A percentile compares a stretch with the other conserved stretches of the same genome.
phyloP scores from a whole-genome alignment of 805 yeast species.

The Kazachstania taianensis region DNA sequence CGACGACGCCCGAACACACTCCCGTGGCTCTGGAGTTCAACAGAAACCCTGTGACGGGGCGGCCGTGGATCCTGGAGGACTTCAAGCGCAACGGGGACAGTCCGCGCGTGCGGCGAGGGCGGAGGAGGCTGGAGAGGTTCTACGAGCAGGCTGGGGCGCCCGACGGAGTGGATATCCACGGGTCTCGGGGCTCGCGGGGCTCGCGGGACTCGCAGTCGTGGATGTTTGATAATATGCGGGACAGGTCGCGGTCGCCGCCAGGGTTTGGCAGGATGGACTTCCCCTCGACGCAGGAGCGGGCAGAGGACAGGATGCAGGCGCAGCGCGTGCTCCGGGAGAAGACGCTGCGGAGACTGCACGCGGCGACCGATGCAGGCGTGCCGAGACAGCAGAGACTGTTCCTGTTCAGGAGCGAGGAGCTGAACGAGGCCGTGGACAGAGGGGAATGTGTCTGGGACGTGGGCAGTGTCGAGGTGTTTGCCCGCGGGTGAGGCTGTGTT shows the following conservation, averaged over 20 bases:
- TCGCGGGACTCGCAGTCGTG: neutral
- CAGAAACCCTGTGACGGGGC: constrained; percentile 19
- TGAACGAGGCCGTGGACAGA: constrained; percentile 31
- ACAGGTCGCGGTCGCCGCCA: constrained; percentile 40
- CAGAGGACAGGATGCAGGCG: constrained; percentile 30
- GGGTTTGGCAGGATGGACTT: constrained; percentile 53
- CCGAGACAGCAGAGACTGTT: constrained; percentile 30
- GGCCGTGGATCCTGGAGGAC: constrained; percentile 29
- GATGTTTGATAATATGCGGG: constrained; percentile 24
- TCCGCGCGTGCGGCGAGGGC: constrained; percentile 7
- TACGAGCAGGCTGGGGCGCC: constrained; percentile 17
- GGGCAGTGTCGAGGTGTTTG: constrained; percentile 15
- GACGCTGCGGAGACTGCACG: constrained; percentile 36
- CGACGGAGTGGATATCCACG: neutral
- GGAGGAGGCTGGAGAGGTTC: constrained; percentile 13
- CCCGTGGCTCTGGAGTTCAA: constrained; percentile 14
- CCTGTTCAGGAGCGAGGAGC: constrained; percentile 35
- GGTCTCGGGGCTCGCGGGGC: neutral
- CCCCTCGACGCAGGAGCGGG: constrained; percentile 45
- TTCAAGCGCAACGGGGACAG: constrained; percentile 22
- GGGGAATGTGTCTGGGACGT: constrained; percentile 28
- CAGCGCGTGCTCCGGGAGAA: constrained; percentile 29
- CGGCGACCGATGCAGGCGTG: constrained; percentile 31
- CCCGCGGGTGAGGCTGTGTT: constrained; percentile 5
- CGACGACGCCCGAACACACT: neutral